Percentiles rank a stretch among this genome's conserved stretches.
Evolutionary conservation across 768 basidiomycete species (phyloP).

Genomic region (Solioccasus polychromus): DNA sequence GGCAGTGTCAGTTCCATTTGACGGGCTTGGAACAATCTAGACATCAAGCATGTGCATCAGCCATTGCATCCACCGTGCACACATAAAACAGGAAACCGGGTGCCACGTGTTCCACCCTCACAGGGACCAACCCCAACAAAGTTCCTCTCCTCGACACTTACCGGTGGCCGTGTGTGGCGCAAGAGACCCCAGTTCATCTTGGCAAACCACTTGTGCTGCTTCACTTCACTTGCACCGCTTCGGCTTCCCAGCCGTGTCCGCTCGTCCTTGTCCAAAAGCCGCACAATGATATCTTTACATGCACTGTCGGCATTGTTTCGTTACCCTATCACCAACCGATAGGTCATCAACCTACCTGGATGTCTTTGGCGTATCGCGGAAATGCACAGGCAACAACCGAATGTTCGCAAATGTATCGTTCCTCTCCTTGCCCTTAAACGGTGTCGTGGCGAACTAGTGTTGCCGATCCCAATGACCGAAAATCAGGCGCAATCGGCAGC

Average conservation of each 20-base stretch:
- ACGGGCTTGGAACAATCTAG: conserved; percentile 75
- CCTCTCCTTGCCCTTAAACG: conserved; percentile 95
- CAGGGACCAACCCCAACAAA: not conserved
- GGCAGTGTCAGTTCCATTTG: conserved; percentile 77
- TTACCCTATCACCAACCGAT: conserved; percentile 8
- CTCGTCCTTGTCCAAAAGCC: conserved; percentile 92
- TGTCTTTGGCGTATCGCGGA: conserved; percentile 82
- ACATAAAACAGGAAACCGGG: conserved; percentile 9
- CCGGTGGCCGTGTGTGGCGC: conserved; percentile 89
- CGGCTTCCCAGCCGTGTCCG: conserved; percentile 82
- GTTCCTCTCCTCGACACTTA: conserved; percentile 39
- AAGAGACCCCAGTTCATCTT: conserved; percentile 97
- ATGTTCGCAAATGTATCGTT: conserved; percentile 97
- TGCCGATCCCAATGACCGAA: conserved; percentile 17
- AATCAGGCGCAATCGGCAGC: conserved; percentile 30
- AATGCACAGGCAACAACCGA: conserved; percentile 78
- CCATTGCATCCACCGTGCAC: conserved; percentile 15
- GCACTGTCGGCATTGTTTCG: conserved; percentile 45
- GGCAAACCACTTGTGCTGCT: conserved; percentile 97
- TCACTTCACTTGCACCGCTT: conserved; percentile 97
- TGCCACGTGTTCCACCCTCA: conserved; percentile 10
- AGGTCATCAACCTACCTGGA: conserved; percentile 52
- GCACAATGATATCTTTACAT: conserved; percentile 83
- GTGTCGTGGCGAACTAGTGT: conserved; percentile 93
- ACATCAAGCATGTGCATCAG: conserved; percentile 25